Evolutionary conservation across 2,329 filamentous ascomycete genomes (phyloP), one percentile per base, ranked within the genome.

Genomic region (Diaporthe eres): DNA sequence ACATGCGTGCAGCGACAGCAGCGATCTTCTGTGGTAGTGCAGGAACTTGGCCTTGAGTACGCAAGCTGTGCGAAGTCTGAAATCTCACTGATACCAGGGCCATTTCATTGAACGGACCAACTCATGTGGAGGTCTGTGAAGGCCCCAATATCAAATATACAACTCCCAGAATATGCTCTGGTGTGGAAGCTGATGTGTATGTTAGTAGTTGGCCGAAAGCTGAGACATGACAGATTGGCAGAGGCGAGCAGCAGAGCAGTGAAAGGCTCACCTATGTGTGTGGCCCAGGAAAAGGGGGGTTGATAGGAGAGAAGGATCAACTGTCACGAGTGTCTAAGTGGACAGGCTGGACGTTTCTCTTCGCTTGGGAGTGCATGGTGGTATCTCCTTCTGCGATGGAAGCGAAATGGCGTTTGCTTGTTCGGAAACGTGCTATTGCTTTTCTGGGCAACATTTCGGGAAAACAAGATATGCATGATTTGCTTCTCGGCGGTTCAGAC

Each of bases 381-480:
- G 34, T 25, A 9, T 13, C 8, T 42, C 57, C 22, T 42, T 42
- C 7, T 17, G 19, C 28, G 58, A 4, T 44, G 31, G 37, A 44
- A 44, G n/a, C 37, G 37, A 63, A 17, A 63, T 44, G 37, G 15
- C 12, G 3, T 19, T n/a, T 17, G 22, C 22, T 63, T 19, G 58
- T 44, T 63, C n/a, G 19, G 37, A 42, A 61, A 42, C 58, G 22
- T 61, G 5, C 37, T 61, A 42, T 42, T 61, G 58, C 58, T 61
- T 39, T n/a, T 17, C 34, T 17, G 58, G 58, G 2, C 19, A 17
- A 8, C 4, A 25, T 42, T 17, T 37, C 58, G 34, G 37, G 34
- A 53, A 61, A 44, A 25, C 37, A 10, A 61, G 37, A 63, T 39
- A 17, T 61, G 58, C 37, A 25, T 42, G 31, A 17, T n/a, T 17